These are phyloP conservation scores for Prunus persica DNA, from an alignment of 306 rosid genomes.

Conservation along the genomic window Prunus_persica_NCBIv2 NC_034011.1:25107501-25108000, in stretches of 20 bases:
- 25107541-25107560: not conserved
- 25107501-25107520: not conserved
- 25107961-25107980: slow-evolving; percentile 60
- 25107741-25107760: fast-evolving
- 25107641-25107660: slow-evolving; percentile 2
- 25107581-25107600: slow-evolving; percentile 16
- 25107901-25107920: slow-evolving; percentile 26
- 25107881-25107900: slow-evolving; percentile 45
- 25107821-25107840: too few species aligned
- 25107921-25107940: slow-evolving; percentile 37
- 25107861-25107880: slow-evolving; percentile 34
- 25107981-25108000: slow-evolving; percentile 46
- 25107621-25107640: slow-evolving; percentile 9
- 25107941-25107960: slow-evolving; percentile 54
- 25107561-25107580: slow-evolving; percentile 16
- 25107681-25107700: not conserved
- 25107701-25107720: fast-evolving
- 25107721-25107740: too few species aligned
- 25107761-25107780: fast-evolving
- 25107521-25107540: not conserved
- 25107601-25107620: slow-evolving; percentile 31
- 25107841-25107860: not conserved
- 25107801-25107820: too few species aligned
- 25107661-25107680: too few species aligned
- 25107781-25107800: too few species aligned